These are phyloP conservation scores for Sabuloglossum arenarium DNA, from an alignment of 495 filamentous ascomycete genomes.

Conservation along the genomic window DNA sequence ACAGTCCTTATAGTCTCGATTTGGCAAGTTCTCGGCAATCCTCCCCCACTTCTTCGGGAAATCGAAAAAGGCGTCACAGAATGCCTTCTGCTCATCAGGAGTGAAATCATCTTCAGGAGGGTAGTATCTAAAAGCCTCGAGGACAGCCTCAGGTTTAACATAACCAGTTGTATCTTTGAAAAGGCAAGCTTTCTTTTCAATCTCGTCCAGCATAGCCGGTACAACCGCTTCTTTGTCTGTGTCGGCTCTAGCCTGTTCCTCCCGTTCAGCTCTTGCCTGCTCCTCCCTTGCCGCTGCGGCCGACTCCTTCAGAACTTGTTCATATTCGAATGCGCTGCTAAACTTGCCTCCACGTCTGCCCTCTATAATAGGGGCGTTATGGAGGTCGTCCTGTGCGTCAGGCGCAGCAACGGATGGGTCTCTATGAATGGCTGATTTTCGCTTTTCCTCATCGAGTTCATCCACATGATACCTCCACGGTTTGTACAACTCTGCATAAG, in stretches of 20 bases:
- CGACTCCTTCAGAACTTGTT: constrained; percentile 56
- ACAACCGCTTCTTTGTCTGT: constrained; percentile 68
- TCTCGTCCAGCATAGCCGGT: constrained; percentile 43
- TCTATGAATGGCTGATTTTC: constrained; percentile 27
- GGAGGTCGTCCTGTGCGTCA: constrained; percentile 2
- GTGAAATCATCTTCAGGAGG: constrained; percentile 72
- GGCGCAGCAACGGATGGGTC: constrained; percentile 18
- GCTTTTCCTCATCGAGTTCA: constrained; percentile 41
- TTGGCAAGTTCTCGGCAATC: constrained; percentile 52
- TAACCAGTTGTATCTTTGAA: constrained; percentile 60
- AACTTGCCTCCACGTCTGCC: constrained; percentile 39
- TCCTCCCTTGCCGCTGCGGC: constrained; percentile 55
- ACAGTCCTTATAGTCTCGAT: constrained; percentile 61
- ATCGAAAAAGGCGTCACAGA: constrained; percentile 60
- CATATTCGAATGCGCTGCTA: constrained; percentile 55
- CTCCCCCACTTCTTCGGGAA: constrained; percentile 83
- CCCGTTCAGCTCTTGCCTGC: constrained; percentile 43
- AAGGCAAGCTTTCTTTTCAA: constrained; percentile 7
- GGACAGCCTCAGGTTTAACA: constrained; percentile 40
- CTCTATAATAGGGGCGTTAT: constrained; percentile 17
- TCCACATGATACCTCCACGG: constrained; percentile 26
- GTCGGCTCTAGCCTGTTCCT: constrained; percentile 51
- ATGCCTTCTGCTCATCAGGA: constrained; percentile 50
- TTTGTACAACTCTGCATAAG: constrained; percentile 25
- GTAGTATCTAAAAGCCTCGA: constrained; percentile 48